Conservation (phyloP, 257 asterid genomes). For the Cruciata laevipes region DNA sequence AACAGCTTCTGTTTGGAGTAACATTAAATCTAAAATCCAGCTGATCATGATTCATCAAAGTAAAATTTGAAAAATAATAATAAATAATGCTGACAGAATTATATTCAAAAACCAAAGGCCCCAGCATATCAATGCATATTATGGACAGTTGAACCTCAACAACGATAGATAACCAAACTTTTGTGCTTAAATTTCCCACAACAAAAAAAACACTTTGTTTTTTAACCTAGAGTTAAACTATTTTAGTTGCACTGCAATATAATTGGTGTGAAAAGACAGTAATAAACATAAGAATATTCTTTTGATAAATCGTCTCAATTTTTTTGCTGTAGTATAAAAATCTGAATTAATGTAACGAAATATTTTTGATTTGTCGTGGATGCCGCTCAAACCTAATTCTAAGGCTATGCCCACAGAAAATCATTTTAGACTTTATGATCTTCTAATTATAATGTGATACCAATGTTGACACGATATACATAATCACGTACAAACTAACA, state of each 20-base stretch:
- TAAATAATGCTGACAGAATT: not conserved
- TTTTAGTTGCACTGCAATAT: not conserved
- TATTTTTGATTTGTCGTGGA: not conserved
- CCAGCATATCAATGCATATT: constrained; percentile 16
- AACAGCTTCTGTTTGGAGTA: too few relatives aligned
- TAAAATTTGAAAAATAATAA: too few relatives aligned
- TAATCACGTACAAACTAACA: too few relatives aligned
- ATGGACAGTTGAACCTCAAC: constrained; percentile 15
- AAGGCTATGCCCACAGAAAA: constrained; percentile 10
- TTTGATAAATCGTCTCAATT: too few relatives aligned
- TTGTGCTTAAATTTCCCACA: constrained; percentile 3
- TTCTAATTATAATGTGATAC: not conserved
- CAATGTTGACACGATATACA: not conserved
- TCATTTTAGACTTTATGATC: constrained; percentile 13
- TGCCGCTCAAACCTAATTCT: constrained; percentile 9
- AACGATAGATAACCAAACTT: constrained; percentile 26
- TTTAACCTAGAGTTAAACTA: not conserved
- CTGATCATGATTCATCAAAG: not conserved
- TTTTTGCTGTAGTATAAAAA: too few relatives aligned
- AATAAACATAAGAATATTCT: not conserved
- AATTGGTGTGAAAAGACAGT: not conserved
- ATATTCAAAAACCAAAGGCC: constrained; percentile 14
- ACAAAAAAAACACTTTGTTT: not conserved
- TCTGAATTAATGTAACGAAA: too few relatives aligned
- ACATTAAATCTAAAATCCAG: too few relatives aligned